These are phyloP conservation scores for Nidularia sp. DNA, from an alignment of 768 basidiomycete species.

Conservation along the genomic window DNA sequence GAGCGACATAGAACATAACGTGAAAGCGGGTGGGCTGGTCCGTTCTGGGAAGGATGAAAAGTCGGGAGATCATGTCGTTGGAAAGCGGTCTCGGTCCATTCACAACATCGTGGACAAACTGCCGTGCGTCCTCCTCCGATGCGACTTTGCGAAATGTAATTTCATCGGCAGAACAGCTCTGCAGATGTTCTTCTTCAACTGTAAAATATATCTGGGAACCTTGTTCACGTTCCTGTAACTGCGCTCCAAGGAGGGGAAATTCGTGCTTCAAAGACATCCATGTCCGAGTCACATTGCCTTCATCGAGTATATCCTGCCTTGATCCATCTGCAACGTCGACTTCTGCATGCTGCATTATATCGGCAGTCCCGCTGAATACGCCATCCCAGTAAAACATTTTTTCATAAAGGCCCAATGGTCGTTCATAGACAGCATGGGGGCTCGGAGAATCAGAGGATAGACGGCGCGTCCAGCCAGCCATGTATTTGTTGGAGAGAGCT, in stretches of 20 bases:
- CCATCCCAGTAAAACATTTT: slow-evolving; percentile 37
- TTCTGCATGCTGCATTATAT: slow-evolving; percentile 30
- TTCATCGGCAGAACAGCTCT: slow-evolving; percentile 27
- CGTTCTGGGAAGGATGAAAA: slow-evolving; percentile 35
- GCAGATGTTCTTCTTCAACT: slow-evolving; percentile 32
- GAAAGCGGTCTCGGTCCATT: slow-evolving; percentile 34
- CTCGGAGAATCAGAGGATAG: no score
- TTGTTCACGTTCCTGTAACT: slow-evolving; percentile 24
- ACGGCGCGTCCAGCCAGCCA: no score
- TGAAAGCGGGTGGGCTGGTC: slow-evolving; percentile 33
- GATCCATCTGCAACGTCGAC: slow-evolving; percentile 12
- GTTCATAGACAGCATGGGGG: slow-evolving; percentile 18
- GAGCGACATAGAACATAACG: slow-evolving; percentile 38
- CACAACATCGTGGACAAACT: slow-evolving; percentile 20
- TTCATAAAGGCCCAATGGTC: slow-evolving; percentile 37
- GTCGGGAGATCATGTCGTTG: slow-evolving; percentile 33
- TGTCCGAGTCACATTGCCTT: slow-evolving; percentile 22
- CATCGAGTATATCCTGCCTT: neutral
- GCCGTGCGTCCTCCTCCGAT: slow-evolving; percentile 27
- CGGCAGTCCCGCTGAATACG: slow-evolving; percentile 38
- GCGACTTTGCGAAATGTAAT: slow-evolving; percentile 26
- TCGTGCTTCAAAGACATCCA: slow-evolving; percentile 45
- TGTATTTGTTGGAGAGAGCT: no score
- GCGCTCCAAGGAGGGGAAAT: slow-evolving; percentile 45
- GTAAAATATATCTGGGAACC: slow-evolving; percentile 30